phyloP scores from a whole-genome alignment of 768 basidiomycete genomes.

The Coprinopsis cinerea region DNA sequence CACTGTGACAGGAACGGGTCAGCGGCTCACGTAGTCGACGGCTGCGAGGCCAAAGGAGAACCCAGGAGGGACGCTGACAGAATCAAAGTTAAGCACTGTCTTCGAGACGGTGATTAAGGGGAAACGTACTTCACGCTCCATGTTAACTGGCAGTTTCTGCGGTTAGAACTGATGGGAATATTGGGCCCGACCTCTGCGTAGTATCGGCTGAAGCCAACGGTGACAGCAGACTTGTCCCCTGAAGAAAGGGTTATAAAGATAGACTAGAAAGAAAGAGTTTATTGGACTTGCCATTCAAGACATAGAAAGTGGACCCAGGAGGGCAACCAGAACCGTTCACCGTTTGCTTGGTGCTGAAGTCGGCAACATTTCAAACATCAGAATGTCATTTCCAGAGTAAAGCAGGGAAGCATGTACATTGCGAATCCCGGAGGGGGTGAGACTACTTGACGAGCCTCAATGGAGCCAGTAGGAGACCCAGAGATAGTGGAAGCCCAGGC shows the following conservation, averaged over 20 bases:
- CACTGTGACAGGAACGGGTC: background rate
- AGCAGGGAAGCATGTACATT: no score
- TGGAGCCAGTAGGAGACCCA: no score
- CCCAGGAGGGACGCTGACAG: slow-evolving; percentile 12
- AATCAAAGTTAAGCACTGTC: background rate
- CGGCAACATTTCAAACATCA: no score
- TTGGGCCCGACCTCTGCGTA: slow-evolving; percentile 11
- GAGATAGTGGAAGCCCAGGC: no score
- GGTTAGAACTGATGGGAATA: slow-evolving; percentile 15
- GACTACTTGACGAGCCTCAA: no score
- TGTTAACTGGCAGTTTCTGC: slow-evolving; percentile 15
- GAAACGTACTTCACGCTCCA: slow-evolving; percentile 12
- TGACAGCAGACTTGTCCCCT: slow-evolving; percentile 6
- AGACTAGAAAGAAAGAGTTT: no score
- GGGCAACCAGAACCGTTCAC: slow-evolving; percentile 11
- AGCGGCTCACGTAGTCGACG: slow-evolving; percentile 15
- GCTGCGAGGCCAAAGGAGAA: slow-evolving; percentile 20
- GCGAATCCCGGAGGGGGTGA: no score
- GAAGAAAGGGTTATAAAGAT: no score
- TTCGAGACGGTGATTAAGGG: background rate
- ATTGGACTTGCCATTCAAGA: slow-evolving; percentile 8
- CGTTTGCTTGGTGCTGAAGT: slow-evolving; percentile 9
- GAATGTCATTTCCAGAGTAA: no score
- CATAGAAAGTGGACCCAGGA: slow-evolving; percentile 7
- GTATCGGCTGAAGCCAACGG: slow-evolving; percentile 12